Evolutionary conservation across 2,329 filamentous ascomycete species (phyloP), one percentile per base, ranked within the genome.

Genomic region (Corynespora cassiicola): DNA sequence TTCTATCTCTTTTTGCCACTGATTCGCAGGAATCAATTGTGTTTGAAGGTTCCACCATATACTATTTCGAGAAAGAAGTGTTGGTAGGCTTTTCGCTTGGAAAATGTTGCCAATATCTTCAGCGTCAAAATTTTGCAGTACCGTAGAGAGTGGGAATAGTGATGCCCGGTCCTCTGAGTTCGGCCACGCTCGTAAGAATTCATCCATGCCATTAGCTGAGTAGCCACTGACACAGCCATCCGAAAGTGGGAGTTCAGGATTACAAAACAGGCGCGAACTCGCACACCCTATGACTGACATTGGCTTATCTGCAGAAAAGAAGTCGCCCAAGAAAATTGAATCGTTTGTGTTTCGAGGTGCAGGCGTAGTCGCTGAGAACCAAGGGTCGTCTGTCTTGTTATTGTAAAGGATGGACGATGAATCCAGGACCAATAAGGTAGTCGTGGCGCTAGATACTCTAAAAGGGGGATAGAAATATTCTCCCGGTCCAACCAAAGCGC

Each of bases 1-100:
- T 24, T 48, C 36, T 10, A 50, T 24, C 16, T 55, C 51, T 7
- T 17, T 6, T 28, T 53, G 37, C 51, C 51, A 55, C 29, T 39
- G 30, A 15, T 45, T 35, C 7, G 26, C 20, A 2, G 42, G 43
- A 16, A 53, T 19, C 9, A 33, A 19, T 3, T 21, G 16, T 5
- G 24, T 16, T 15, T 47, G 42, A 2, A 42, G 6, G 6, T 14
- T 20, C 3, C 23, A 30, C 9, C 30, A 16, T 10, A 51, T 23
- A 7, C 22, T 28, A 17, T 31, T 24, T 14, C 40, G 22, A 9
- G 46, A 16, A 2, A 43, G 15, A 4, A 43, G 16, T 4, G 25
- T n/a, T 10, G 40, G 40, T 11, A 43, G 18, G 8, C 25, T 27
- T 3, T 12, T 38, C 5, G 15, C 28, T 8, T 26, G 36, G 17